phyloP scores from a whole-genome alignment of 2,329 filamentous ascomycete genomes.

The Ceratocystis ficicola region DNA sequence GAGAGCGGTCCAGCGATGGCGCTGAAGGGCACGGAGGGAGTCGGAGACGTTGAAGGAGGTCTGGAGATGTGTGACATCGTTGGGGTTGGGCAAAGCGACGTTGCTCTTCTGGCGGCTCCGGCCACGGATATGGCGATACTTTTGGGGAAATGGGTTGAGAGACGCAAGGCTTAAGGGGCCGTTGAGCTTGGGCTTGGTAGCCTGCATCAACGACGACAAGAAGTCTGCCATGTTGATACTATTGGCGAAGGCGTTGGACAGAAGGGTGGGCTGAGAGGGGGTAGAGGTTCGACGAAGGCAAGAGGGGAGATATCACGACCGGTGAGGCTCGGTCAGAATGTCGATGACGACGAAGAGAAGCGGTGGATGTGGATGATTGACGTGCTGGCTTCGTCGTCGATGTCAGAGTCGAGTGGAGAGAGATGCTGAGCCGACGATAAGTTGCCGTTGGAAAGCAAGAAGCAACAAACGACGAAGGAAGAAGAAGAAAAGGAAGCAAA shows the following conservation, averaged over 20 bases:
- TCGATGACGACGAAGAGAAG: background rate
- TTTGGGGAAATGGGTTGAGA: constrained; percentile 34
- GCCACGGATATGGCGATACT: constrained; percentile 32
- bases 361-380: background rate
- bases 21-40: constrained; percentile 61
- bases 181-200: constrained; percentile 33
- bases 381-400: background rate
- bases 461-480: background rate
- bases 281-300: background rate
- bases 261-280: background rate
- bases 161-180: constrained; percentile 34
- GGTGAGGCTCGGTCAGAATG: background rate
- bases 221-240: constrained; percentile 31
- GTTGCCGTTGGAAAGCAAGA: background rate
- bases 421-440: background rate
- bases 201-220: constrained; percentile 29
- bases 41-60: constrained; percentile 72
- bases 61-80: constrained; percentile 63
- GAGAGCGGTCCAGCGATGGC: constrained; percentile 67
- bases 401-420: background rate
- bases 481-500: background rate
- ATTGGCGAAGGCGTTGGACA: background rate
- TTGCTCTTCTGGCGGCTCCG: constrained; percentile 34
- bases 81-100: constrained; percentile 27
- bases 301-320: background rate